Base-by-base conservation (phyloP, 2,329 filamentous ascomycete species). In the Setomelanomma holmii region DNA sequence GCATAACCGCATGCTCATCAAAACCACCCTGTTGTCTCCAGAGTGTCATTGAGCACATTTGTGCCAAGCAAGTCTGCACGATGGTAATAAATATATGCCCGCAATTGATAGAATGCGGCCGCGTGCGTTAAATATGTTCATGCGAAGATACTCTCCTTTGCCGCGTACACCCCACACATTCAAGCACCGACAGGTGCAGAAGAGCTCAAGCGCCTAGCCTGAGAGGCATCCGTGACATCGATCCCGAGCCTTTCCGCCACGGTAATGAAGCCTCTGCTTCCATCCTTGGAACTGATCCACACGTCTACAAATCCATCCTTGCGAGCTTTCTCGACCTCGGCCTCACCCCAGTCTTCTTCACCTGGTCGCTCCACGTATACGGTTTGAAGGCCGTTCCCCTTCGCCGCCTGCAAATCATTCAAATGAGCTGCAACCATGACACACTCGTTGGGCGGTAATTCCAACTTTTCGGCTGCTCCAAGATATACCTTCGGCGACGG, bases 361-460 rank as follows among this genome's bases (percentile, higher is more conserved):
- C 72, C 61, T 3, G 75, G 71, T 51, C 90, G 79, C 75, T 90
- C 89, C 2, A 95, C 84, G 68, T 92, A 95, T 2, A 95, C 80
- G 0, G 89, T 90, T 62, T 82, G 80, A 54, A 92, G 76, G 0
- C 90, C 90, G 53, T 79, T 81, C 2, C 64, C 68, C 62, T 85
- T 85, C 4, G 90, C 90, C 0, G 82, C 88, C 54, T 84, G 77
- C 48, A 95, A 75, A 72, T 93, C 90, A 5, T 67, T 72, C 51
- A 93, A 75, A 75, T 93, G 90, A 33, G 90, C 86, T 14, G 91
- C 90, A 17, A 95, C 89, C 84, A 95, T 86, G 17, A 85, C 88
- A 51, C 90, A 88, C 66, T 92, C 80, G 2, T 71, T 69, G 0
- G 86, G 82, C 54, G 81, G 62, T 36, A 86, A 55, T 0, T 82